These are phyloP conservation scores for Coemansia sp. DNA, from an alignment of 192 early-diverging fungal species.

Conservation along the genomic window DNA sequence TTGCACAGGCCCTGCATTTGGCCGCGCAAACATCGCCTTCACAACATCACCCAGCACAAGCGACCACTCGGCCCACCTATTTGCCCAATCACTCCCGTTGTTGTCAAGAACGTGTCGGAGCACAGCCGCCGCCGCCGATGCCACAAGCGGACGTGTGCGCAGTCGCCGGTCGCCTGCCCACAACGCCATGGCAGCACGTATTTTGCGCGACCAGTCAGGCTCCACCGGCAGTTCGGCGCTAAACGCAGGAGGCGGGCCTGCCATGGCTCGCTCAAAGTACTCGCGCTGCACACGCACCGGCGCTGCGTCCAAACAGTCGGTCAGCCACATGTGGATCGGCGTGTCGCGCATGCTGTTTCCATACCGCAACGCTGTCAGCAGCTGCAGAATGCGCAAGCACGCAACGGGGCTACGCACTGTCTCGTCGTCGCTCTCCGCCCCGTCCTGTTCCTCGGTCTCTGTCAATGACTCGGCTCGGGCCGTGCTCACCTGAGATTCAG, in stretches of 20 bases:
- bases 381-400: conserved; percentile 29
- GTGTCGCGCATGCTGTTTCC: conserved; percentile 36
- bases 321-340: conserved; percentile 49
- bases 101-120: conserved; percentile 15
- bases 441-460: too few relatives aligned
- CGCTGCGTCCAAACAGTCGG: conserved; percentile 33
- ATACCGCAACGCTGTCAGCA: conserved; percentile 40
- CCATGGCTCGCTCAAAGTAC: conserved; percentile 26
- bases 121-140: neutral
- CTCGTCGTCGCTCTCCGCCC: neutral
- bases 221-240: conserved; percentile 29
- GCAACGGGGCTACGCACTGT: conserved; percentile 24
- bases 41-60: conserved; percentile 8
- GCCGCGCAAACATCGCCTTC: conserved; percentile 9
- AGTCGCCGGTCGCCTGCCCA: conserved; percentile 25
- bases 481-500: neutral
- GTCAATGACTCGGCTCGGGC: neutral
- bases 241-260: conserved; percentile 17
- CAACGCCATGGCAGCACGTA: conserved; percentile 10
- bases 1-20: conserved; percentile 3
- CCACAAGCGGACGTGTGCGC: conserved; percentile 7
- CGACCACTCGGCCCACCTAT: conserved; percentile 34
- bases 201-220: conserved; percentile 33
- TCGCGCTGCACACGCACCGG: conserved; percentile 12
- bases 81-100: conserved; percentile 18